Evolutionary conservation across 2,329 filamentous ascomycete species (phyloP).

Genomic region (Neonectria sp.): DNA sequence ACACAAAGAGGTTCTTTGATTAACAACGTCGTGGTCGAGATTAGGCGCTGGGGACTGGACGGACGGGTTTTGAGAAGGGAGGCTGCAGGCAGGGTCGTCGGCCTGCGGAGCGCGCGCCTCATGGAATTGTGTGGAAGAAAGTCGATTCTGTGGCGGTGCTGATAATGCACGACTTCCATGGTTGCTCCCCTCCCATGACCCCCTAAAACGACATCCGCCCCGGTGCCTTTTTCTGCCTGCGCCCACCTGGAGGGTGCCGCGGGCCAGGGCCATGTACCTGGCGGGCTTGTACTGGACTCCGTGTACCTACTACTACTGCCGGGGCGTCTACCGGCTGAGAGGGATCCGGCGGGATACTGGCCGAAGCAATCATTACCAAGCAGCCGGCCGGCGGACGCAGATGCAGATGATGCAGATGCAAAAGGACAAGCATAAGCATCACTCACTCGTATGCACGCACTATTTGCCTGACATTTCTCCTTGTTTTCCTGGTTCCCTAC

Average conservation of each 20-base stretch:
- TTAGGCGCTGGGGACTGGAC: slow-evolving; percentile 43
- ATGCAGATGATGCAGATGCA: not conserved
- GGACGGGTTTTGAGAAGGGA: slow-evolving; percentile 49
- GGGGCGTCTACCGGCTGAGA: not conserved
- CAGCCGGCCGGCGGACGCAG: not conserved
- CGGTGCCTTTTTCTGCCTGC: not conserved
- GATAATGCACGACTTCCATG: slow-evolving; percentile 49
- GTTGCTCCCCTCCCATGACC: not conserved
- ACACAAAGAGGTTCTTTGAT: slow-evolving; percentile 35
- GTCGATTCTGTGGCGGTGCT: slow-evolving; percentile 59
- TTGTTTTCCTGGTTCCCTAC: not conserved
- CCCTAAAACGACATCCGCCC: not conserved
- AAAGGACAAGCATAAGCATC: not conserved
- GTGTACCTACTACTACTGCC: too few relatives aligned
- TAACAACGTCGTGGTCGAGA: slow-evolving; percentile 39
- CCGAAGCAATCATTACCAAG: not conserved
- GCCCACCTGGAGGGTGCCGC: not conserved
- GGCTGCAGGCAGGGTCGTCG: slow-evolving; percentile 50
- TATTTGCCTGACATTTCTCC: not conserved
- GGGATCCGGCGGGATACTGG: not conserved
- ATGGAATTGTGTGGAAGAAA: slow-evolving; percentile 61
- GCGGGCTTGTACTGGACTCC: not conserved
- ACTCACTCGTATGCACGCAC: too few relatives aligned
- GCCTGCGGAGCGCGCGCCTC: slow-evolving; percentile 54
- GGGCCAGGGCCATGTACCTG: too few relatives aligned